Evolutionary conservation across 23 red algal species (phyloP).

Genomic region (Gracilaria gracilis): DNA sequence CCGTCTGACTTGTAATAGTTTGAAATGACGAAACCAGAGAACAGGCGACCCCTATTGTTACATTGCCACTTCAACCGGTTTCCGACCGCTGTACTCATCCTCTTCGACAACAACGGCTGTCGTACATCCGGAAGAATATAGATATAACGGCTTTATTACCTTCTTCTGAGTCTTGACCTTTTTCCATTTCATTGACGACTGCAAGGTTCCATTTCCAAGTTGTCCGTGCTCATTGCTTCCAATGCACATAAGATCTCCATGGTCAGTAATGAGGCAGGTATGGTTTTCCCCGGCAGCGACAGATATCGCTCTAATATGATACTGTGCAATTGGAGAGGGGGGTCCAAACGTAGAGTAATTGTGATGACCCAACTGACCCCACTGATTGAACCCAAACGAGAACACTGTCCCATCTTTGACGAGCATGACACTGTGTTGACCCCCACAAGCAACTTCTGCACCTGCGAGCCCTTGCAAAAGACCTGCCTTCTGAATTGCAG

Average conservation of each 20-base stretch:
- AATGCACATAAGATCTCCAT: slow-evolving; percentile 73
- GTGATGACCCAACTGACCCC: slow-evolving; percentile 81
- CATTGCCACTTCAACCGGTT: neutral
- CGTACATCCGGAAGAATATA: slow-evolving; percentile 25
- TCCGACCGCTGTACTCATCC: neutral
- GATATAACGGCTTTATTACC: slow-evolving; percentile 36
- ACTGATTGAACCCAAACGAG: slow-evolving; percentile 74
- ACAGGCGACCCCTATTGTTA: neutral
- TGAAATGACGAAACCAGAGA: too few relatives aligned
- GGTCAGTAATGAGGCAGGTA: slow-evolving; percentile 71
- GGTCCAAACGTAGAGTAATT: slow-evolving; percentile 72
- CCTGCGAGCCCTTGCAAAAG: slow-evolving; percentile 51
- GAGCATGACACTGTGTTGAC: slow-evolving; percentile 65
- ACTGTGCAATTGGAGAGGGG: slow-evolving; percentile 56
- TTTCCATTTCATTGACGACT: slow-evolving; percentile 62
- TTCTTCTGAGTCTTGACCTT: slow-evolving; percentile 40
- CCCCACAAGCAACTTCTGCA: slow-evolving; percentile 57
- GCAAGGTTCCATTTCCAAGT: slow-evolving; percentile 74
- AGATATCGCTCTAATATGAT: slow-evolving; percentile 26
- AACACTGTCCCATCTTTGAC: slow-evolving; percentile 76
- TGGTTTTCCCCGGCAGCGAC: slow-evolving; percentile 60
- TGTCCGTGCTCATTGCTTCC: slow-evolving; percentile 70
- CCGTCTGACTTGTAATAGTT: too few relatives aligned
- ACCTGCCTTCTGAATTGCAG: slow-evolving; percentile 34
- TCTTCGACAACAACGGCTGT: slow-evolving; percentile 36